Evolutionary conservation across 1,284 basidiomycete species (phyloP), one percentile per base, ranked within the genome.

Genomic region (Meira miltonrushii): DNA sequence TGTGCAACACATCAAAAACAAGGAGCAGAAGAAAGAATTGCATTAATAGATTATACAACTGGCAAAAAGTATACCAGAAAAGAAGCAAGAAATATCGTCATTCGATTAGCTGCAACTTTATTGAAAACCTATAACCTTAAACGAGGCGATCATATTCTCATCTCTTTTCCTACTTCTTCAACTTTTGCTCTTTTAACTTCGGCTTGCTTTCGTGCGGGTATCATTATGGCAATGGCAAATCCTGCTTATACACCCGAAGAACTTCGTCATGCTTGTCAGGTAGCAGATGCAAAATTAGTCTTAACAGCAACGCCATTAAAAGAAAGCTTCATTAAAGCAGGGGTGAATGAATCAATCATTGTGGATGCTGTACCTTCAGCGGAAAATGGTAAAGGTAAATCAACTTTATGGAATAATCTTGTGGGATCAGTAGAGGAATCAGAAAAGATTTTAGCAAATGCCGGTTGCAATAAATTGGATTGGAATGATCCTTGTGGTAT

Each of bases 211-310:
- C 3, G 43, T 4, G 43, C 43, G 9, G 17, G 23, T 17, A 17
- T 44, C 2, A 44, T 44, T 44, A 17, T 25, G 17, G 43, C 17
- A 44, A 17, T 44, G 17, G 43, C 43, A 17, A 44, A 44, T 44
- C 43, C 43, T 17, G 43, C 43, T 25, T 44, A 44, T 25, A 44
- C 43, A 9, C 43, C 43, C 43, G 23, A 44, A 25, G 43, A 44
- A 25, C 23, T 44, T 25, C 43, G 17, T 17, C 43, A 44, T 25
- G 43, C 17, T 44, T 44, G 17, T 25, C 17, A 44, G 9, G 23
- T 25, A 3, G 23, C 23, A 17, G 43, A 44, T 17, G 43, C 43
- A 44, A 44, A 44, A 25, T 17, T 25, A 17, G 9, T 44, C 43
- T 9, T 44, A 17, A 17, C 17, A 4, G 17, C 43, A 9, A 44